Evolutionary conservation across 768 basidiomycete genomes (phyloP), one percentile per base, ranked within the genome.

Genomic region (Daedaleopsis sinensis): DNA sequence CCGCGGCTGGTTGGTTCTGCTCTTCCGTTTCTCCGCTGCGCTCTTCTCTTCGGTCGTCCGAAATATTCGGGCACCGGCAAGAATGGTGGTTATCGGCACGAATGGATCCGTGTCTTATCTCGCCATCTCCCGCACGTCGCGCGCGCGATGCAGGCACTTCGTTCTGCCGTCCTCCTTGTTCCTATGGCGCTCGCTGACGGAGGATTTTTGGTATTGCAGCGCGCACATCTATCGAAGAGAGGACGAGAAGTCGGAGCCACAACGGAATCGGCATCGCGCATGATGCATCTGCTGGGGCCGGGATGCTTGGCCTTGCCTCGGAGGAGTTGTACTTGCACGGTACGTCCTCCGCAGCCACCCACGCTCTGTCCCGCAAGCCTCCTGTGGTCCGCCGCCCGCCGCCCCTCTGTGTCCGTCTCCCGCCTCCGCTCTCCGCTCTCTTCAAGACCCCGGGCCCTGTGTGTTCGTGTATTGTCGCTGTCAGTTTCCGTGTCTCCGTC

Each of bases 171-270:
- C 39, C 27, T 44, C 37, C 5, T 43, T 24, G 43, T 11, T 32
- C 15, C 19, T 32, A 8, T 32, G 38, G 16, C 38, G 47, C 49
- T 48, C 38, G 39, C 48, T 55, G 54, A 59, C 53, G 18, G 19
- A 12, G 49, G 37, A 7, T 35, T 24, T 19, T 42, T 15, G 11
- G 19, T 50, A 49, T 32, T 19, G 15, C 53, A 3, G 60, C 18
- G 39, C 60, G 35, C 35, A 61, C 27, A 56, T 61, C 43, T 50
- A 52, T 39, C 55, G 50, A 24, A 53, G 61, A 36, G 52, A 62
- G 12, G 55, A 53, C 21, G 61, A 62, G 32, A 62, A 62, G 39
- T 12, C 27, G 27, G 27, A 52, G 12, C 61, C 38, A 19, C 55
- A 21, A 21, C 10, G 19, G 11, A 43, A 44, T 21, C 27, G 27